Evolutionary conservation across 495 filamentous ascomycete genomes (phyloP).

Genomic region (Talaromyces thailandensis): DNA sequence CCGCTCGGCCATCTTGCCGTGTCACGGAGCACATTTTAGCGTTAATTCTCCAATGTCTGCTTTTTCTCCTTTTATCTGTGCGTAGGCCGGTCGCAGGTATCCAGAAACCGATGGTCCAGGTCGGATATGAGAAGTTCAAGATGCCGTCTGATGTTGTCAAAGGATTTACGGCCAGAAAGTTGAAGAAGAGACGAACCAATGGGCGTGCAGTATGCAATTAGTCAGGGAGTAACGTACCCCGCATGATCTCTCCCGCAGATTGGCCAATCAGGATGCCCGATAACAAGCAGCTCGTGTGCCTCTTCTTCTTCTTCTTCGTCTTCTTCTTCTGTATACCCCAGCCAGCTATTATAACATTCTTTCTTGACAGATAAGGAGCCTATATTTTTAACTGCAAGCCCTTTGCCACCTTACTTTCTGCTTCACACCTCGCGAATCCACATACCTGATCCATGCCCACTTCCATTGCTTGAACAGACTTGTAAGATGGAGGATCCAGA

Average conservation of each 20-base stretch:
- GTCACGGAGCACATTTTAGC: neutral
- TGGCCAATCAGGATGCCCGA: neutral
- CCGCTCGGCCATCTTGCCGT: too few species aligned
- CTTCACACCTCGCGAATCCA: neutral
- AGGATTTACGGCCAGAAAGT: neutral
- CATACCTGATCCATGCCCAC: neutral
- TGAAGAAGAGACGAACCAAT: neutral
- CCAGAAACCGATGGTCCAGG: neutral
- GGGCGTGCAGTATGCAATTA: neutral
- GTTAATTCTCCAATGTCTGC: neutral
- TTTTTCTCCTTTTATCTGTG: too few species aligned
- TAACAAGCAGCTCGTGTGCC: neutral
- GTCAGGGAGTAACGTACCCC: neutral
- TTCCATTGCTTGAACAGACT: neutral
- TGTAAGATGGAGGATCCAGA: slow-evolving; percentile 1
- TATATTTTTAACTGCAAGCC: neutral
- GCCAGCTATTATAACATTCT: neutral
- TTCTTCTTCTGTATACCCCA: too few species aligned
- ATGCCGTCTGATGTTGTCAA: neutral
- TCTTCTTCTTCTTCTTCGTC: too few species aligned
- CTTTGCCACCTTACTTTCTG: neutral
- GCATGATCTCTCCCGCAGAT: neutral
- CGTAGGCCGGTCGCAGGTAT: neutral
- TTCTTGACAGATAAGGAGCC: neutral
- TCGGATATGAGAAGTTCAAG: neutral